These are phyloP conservation scores for Penstemon eatonii DNA, from an alignment of 257 asterid species.

Conservation along the genomic window DNA sequence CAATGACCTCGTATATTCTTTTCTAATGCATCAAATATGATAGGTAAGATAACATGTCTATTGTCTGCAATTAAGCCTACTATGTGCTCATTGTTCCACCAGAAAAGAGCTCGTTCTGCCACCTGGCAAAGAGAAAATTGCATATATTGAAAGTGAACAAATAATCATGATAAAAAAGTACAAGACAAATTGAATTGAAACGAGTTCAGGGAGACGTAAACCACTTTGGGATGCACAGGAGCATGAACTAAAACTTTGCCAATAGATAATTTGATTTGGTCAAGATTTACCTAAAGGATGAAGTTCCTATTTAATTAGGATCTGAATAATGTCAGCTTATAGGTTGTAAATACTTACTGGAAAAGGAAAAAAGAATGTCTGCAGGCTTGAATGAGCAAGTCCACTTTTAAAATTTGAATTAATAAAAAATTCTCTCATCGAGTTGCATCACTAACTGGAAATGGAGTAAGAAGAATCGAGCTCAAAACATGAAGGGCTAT, in stretches of 20 bases:
- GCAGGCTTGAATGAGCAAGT: too few relatives aligned
- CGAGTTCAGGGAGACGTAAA: not conserved
- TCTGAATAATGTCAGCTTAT: not conserved
- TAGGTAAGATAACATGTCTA: conserved; percentile 66
- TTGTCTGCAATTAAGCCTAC: conserved; percentile 75
- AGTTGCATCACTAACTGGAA: too few relatives aligned
- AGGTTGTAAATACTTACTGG: too few relatives aligned
- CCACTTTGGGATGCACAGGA: not conserved
- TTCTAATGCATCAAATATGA: conserved; percentile 75
- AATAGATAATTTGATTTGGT: too few relatives aligned
- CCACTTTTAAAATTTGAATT: too few relatives aligned
- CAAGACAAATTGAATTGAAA: not conserved
- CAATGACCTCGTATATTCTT: conserved; percentile 71
- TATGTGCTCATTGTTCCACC: conserved; percentile 94
- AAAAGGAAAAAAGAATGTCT: not conserved
- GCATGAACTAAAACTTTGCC: not conserved
- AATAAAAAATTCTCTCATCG: too few relatives aligned
- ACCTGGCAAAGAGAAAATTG: conserved; percentile 52
- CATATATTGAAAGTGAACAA: conserved; percentile 2
- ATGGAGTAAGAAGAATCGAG: too few relatives aligned
- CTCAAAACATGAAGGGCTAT: too few relatives aligned
- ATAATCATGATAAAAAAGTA: not conserved
- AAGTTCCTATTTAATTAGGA: too few relatives aligned
- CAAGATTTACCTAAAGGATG: too few relatives aligned
- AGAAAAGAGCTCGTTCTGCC: conserved; percentile 89